Evolutionary conservation across 2,329 filamentous ascomycete species (phyloP), one percentile per base, ranked within the genome.

Genomic region (Rhynchosporium secalis): DNA sequence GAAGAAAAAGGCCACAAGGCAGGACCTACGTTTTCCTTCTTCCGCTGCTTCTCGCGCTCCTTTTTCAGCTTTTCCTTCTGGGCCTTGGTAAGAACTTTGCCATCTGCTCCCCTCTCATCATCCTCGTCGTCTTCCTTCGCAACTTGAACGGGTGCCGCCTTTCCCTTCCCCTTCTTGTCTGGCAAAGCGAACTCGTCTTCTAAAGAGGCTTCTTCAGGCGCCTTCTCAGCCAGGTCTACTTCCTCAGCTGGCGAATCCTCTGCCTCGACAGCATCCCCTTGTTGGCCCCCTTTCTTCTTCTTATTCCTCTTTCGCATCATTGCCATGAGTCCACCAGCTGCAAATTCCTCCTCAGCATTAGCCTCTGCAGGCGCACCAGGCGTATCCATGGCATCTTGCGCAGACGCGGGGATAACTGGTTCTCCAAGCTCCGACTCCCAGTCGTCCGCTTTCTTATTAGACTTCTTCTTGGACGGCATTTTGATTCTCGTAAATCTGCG

Each of bases 11-110:
- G 20, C 1, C 8, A 2, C 9, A 13, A n/a, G 28, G 20, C 8
- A 20, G 5, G 45, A 74, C 80, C 62, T 76, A 95, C 92, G 85
- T 98, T 90, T 78, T 99, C 95, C 86, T 93, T 99, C 81, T 99
- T 99, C 69, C 93, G 85, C 79, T 95, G 91, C 86, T 99, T 99
- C 81, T 99, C 95, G 65, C 92, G 87, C 80, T 99, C 95, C 80
- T 97, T 99, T 84, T 94, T 98, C 73, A 94, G 83, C 78, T 92
- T 96, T 77, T 99, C 95, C 81, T 99, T 99, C 80, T 99, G 93
- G 62, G 96, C 95, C 85, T 98, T 99, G 45, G 92, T 96, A 79
- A 98, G 87, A 55, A 98, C 83, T 60, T 87, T 85, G 49, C 88
- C 88, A 63, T 80, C 80, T 3, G 81, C 82, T 7, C 76, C 85